Evolutionary conservation across 768 basidiomycete species (phyloP), one percentile per base, ranked within the genome.

Genomic region (Phanerochaete carnosa): DNA sequence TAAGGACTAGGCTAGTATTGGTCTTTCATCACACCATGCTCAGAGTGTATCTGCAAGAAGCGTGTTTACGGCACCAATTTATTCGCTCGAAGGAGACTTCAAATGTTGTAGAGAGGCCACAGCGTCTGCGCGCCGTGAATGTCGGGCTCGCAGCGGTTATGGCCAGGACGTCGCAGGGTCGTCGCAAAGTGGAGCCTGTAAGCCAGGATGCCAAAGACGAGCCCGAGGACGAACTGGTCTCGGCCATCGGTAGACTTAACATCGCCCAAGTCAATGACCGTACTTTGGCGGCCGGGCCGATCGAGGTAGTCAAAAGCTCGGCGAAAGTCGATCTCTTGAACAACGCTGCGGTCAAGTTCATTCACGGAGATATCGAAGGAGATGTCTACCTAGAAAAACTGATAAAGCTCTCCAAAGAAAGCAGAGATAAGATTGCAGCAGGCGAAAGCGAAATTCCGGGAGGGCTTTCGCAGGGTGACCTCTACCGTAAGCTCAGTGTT

Each of bases 91-190:
- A 83, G 53, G 88, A 93, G 66, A 77, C 79, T 0, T 92, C 90
- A 1, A 77, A 79, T 47, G 87, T 97, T 56, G 85, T 95, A n/a
- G 96, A 98, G 70, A 82, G 93, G 11, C 95, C 95, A 0, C 92
- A 97, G 70, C 85, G 96, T 25, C 76, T 98, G 28, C 83, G 88
- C 52, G 95, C 95, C 0, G 85, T 98, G 53, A 85, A 87, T 64
- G 68, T 91, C 4, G 96, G 95, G 1, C 79, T 97, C 8, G 82
- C 94, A 2, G 89, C 90, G 7, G 92, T 89, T 0, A 79, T 92
- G 22, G 83, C 94, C 25, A 7, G 83, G 89, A 52, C 74, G 9
- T 32, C 26, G 26, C 94, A 3, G 89, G 92, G 65, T 62, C 23
- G 8, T 25, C 57, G 22, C 26, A 22, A 6, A 33, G 47, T 23